Base-by-base conservation (phyloP, 2,329 filamentous ascomycete species). In the Phaeosphaeria sp. region DNA sequence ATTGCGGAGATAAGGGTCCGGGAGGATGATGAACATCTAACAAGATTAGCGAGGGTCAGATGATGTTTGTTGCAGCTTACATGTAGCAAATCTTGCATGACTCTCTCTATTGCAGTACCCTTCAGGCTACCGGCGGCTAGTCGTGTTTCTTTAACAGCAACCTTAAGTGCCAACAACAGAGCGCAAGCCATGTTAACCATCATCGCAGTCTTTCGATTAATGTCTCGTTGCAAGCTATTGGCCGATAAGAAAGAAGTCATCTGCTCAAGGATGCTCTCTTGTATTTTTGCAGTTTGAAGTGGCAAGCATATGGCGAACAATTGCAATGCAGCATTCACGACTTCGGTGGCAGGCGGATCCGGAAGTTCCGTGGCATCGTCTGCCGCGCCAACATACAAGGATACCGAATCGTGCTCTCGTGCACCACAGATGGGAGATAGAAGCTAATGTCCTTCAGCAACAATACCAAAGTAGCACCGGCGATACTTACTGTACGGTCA, bases 181-280 rank as follows among this genome's bases (percentile, higher is more conserved):
- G 94, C 93, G 36, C 91, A 86, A 0, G 92, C 91, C 62, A 97
- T 85, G 69, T 99, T 99, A 59, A 97, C 90, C 59, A 89, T 90
- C 78, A 99, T 93, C 1, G 96, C 95, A 30, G 93, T 90, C 75
- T 91, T 96, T 51, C 94, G 86, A 6, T 93, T 93, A 1, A 90
- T 90, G 67, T 98, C 95, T 62, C 95, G 87, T 65, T 94, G 91
- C 21, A 97, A 81, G 50, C 86, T 87, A 0, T 88, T 87, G 1
- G 93, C 90, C 0, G 92, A 90, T n/a, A 95, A 82, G 71, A 96
- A 96, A 0, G 92, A 95, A 17, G 91, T 90, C 48, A 98, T 89
- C 73, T 99, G 95, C 76, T 99, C 95, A 10, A 99, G 81, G 48
- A 96, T 92, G 72, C 94, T 97, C 76, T 99, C 95, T 71, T 99